These are phyloP conservation scores for Candida mattraensis DNA, from an alignment of 805 yeast species.

Conservation along the genomic window DNA sequence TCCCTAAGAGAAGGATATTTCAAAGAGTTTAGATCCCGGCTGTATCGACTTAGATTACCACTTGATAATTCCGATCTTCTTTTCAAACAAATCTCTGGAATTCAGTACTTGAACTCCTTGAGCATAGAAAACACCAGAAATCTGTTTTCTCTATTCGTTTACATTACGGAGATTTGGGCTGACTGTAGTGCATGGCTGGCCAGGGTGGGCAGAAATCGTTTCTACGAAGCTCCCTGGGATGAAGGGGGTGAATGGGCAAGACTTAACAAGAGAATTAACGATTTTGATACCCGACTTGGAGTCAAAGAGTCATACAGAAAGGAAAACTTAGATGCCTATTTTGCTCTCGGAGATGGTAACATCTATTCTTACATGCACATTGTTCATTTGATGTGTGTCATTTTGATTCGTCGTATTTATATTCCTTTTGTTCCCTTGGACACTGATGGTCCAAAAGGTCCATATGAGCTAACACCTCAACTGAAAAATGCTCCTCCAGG, in stretches of 20 bases:
- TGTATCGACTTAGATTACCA: conserved; percentile 12
- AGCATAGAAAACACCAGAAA: conserved; percentile 9
- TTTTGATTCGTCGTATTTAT: conserved; percentile 15
- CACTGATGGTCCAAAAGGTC: conserved; percentile 18
- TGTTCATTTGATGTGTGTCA: conserved; percentile 7
- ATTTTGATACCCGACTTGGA: conserved; percentile 15
- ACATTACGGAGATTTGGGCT: conserved; percentile 19
- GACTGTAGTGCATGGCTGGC: conserved; percentile 18
- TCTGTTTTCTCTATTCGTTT: conserved; percentile 12
- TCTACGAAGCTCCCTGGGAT: conserved; percentile 18
- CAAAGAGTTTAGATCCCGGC: conserved; percentile 8
- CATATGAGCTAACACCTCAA: conserved; percentile 5
- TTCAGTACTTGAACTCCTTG: conserved; percentile 5
- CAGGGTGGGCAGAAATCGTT: conserved; percentile 8
- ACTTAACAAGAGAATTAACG: conserved; percentile 6
- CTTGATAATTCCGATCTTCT: conserved; percentile 15
- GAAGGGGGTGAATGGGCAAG: conserved; percentile 12
- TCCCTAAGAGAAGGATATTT: conserved; percentile 15
- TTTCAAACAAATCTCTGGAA: conserved; percentile 8
- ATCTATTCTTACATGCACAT: conserved; percentile 16
- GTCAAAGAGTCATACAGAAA: conserved; percentile 10
- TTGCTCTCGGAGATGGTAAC: conserved; percentile 15
- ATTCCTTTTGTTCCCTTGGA: conserved; percentile 20
- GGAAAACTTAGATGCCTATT: conserved; percentile 13
- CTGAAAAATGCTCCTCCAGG: conserved; percentile 14